A percentile compares a stretch with the other conserved stretches of the same genome.
Evolutionary conservation across 1,284 basidiomycete species (phyloP).

Genomic region (Xerocomus amazonicus): DNA sequence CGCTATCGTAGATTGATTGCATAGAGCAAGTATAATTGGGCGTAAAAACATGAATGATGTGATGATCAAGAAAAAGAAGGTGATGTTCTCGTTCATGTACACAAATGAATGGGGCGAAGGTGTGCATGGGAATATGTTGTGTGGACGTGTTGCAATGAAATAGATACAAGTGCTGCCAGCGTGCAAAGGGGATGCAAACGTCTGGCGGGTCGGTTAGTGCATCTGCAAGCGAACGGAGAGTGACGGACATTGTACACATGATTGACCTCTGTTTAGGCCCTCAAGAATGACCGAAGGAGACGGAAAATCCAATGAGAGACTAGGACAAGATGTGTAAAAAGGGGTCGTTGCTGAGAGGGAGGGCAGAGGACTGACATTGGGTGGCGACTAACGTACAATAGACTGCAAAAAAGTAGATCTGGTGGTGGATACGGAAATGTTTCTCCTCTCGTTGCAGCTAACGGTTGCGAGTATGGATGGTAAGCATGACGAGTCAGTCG

Average conservation of each 20-base stretch:
- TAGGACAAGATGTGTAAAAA: constrained; percentile 5
- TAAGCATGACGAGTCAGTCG: constrained; percentile 19
- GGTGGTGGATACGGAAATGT: constrained; percentile 6
- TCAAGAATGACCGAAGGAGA: constrained; percentile 23
- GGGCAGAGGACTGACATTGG: constrained; percentile 22
- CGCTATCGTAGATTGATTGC: constrained; percentile 21
- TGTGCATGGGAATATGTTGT: constrained; percentile 25
- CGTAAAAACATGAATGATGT: constrained; percentile 10
- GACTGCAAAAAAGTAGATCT: constrained; percentile 12
- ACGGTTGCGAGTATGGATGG: constrained; percentile 17
- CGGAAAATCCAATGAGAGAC: constrained; percentile 24
- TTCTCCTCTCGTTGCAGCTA: constrained; percentile 20
- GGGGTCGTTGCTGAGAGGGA: neutral
- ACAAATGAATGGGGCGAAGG: constrained; percentile 17
- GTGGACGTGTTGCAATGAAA: constrained; percentile 11
- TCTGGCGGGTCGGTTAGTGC: constrained; percentile 11
- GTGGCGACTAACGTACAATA: constrained; percentile 22
- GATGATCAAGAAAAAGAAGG: constrained; percentile 16
- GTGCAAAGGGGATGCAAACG: constrained; percentile 6
- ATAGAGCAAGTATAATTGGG: constrained; percentile 8
- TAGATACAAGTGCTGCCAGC: constrained; percentile 22
- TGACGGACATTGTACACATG: constrained; percentile 11
- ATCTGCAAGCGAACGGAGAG: neutral
- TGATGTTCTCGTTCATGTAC: constrained; percentile 8
- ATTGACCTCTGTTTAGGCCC: constrained; percentile 21